phyloP scores from a whole-genome alignment of 495 filamentous ascomycete species.

The Aspergillus heteromorphus region DNA sequence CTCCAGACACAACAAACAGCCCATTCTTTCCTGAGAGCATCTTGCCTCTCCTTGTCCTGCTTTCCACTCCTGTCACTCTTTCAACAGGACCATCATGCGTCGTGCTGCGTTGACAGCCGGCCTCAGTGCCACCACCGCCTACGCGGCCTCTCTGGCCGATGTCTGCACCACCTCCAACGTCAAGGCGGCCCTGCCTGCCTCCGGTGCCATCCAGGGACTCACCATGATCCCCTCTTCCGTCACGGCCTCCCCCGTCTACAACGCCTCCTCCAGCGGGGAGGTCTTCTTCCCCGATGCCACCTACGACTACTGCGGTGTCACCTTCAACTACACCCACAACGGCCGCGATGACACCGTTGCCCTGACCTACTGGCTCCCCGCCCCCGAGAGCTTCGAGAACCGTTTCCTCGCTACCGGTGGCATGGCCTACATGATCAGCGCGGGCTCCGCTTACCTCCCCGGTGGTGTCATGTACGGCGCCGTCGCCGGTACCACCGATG shows the following conservation, averaged over 20 bases:
- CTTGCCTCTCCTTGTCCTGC: neutral
- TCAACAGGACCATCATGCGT: neutral
- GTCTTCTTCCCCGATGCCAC: conserved; percentile 16
- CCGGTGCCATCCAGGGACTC: conserved; percentile 20
- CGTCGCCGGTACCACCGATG: conserved; percentile 16
- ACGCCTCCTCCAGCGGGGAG: conserved; percentile 23
- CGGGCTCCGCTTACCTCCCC: conserved; percentile 34
- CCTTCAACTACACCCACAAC: conserved; percentile 38
- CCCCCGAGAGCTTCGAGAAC: conserved; percentile 33
- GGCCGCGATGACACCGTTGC: conserved; percentile 30
- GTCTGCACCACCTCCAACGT: conserved; percentile 27
- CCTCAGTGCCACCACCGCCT: neutral
- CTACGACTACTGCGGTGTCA: conserved; percentile 40
- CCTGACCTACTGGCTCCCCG: conserved; percentile 35
- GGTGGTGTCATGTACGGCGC: conserved; percentile 31
- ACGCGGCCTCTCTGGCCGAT: conserved; percentile 12
- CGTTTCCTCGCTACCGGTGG: conserved; percentile 42
- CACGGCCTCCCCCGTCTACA: conserved; percentile 22
- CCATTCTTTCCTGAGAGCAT: neutral
- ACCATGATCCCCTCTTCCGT: conserved; percentile 29
- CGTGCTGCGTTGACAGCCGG: neutral
- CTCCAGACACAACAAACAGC: neutral
- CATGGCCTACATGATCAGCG: conserved; percentile 4
- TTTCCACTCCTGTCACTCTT: neutral
- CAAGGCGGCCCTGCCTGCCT: conserved; percentile 19